phyloP scores from a whole-genome alignment of 495 filamentous ascomycete species.

The Podospora bellae-mahoneyi region DNA sequence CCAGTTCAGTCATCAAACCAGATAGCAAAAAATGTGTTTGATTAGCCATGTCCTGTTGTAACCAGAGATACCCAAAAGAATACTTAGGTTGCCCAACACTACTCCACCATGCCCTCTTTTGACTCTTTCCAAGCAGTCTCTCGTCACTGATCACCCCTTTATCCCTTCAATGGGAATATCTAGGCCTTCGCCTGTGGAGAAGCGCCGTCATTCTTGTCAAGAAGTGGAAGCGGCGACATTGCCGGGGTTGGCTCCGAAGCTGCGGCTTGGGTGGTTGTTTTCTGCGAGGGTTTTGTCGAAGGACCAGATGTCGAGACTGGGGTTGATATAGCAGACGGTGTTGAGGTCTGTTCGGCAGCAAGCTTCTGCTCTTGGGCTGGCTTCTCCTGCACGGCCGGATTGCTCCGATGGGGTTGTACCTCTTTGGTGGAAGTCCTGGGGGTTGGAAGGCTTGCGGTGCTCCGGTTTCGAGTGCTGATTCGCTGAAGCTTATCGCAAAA shows the following conservation, averaged over 20 bases:
- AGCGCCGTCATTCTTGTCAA: not conserved
- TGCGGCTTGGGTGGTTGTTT: not conserved
- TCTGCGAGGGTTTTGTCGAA: not conserved
- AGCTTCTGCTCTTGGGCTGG: not conserved
- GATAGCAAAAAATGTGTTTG: not conserved
- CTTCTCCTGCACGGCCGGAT: not conserved
- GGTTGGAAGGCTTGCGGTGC: not conserved
- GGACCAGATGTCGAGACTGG: not conserved
- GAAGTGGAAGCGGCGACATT: not conserved
- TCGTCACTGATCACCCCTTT: not conserved
- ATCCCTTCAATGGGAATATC: not conserved
- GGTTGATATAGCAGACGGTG: not conserved
- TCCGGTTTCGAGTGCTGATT: not conserved
- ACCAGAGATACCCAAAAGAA: slow-evolving; percentile 1
- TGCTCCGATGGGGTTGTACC: not conserved
- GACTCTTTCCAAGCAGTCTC: not conserved
- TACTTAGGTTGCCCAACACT: not conserved
- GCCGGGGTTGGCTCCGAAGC: not conserved
- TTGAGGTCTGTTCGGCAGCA: not conserved
- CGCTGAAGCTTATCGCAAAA: not conserved
- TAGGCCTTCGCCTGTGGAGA: not conserved
- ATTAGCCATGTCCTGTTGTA: not conserved
- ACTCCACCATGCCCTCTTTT: not conserved
- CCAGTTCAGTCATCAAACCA: too few relatives aligned
- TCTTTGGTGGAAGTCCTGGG: not conserved